Base-by-base conservation (phyloP, 768 basidiomycete species). In the Hygrophorus russula region DNA sequence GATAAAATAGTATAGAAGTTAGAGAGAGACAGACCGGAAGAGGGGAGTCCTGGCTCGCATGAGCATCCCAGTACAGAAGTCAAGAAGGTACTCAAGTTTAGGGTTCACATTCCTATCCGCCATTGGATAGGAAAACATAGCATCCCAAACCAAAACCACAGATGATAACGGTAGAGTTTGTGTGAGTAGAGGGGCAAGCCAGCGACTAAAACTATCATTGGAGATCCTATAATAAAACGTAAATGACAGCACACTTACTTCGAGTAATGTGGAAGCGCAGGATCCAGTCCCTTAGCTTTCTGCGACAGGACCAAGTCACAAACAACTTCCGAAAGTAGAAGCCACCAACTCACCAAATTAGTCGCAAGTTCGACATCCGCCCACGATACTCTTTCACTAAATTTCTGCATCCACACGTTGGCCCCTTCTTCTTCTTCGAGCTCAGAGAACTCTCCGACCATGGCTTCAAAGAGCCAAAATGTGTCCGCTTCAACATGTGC, bases 401-500 rank as follows among this genome's bases (percentile, higher is more conserved):
- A 63, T 46, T 67, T 74, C 40, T 61, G 68, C 63, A 76, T 77
- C 83, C 82, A 87, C 18, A 68, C 34, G 38, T 63, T 70, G 5
- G 72, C 74, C 12, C 72, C 73, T 20, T 79, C 78, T 45, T 79
- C 76, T 41, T 81, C 80, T 46, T 80, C 79, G n/a, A 89, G 56
- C 40, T 84, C 85, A 1, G 74, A 66, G 39, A 88, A 74, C 53
- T 88, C 85, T 19, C 78, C 76, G 0, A 86, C 63, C 51, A 88
- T 67, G 0, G 77, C 71, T 56, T 87, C 83, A 44, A 88, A 82
- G 4, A 87, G 53, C 86, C 85, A 89, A 56, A 89, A 89, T 0
- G 80, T 71, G 52, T 89, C 86, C 1, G 86, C 85, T 57, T 89
- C 86, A 4, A 70, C 71, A 56, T 87, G 82, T 0, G 72, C 67